Evolutionary conservation across 164 flowering plant genomes (phyloP).

Genomic region (Brasenia schreberi): DNA sequence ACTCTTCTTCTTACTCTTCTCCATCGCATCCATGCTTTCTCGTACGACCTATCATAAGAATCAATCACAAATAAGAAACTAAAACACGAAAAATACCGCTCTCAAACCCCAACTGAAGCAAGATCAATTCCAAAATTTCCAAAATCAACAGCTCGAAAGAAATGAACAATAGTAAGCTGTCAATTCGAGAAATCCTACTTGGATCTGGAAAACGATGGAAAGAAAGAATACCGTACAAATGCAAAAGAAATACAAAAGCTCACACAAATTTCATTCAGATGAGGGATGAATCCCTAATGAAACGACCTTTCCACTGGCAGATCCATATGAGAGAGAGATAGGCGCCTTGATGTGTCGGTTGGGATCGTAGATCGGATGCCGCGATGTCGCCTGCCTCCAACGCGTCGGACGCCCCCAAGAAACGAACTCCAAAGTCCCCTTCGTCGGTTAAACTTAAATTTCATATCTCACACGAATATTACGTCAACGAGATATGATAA

Average conservation of each 20-base stretch:
- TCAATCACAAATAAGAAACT: background rate
- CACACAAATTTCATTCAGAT: background rate
- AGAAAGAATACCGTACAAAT: background rate
- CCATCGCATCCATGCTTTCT: slow-evolving; percentile 44
- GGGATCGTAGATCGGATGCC: background rate
- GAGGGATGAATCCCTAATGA: too few relatives aligned
- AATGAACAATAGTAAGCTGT: background rate
- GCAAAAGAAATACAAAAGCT: background rate
- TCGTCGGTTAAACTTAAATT: too few relatives aligned
- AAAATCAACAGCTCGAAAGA: background rate
- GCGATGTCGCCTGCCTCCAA: background rate
- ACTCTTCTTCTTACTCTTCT: slow-evolving; percentile 58
- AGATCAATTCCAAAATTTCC: background rate
- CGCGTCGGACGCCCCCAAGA: background rate
- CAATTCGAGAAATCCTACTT: background rate
- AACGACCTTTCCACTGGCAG: background rate
- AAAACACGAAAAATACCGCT: background rate
- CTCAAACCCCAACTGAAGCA: background rate
- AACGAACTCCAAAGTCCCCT: background rate
- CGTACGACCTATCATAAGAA: background rate
- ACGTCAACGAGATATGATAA: too few relatives aligned
- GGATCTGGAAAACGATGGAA: background rate
- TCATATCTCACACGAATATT: too few relatives aligned
- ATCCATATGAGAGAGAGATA: background rate
- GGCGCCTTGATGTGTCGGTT: background rate